Evolutionary conservation across 2,329 filamentous ascomycete genomes (phyloP).

Genomic region (Penicillium griseofulvum): DNA sequence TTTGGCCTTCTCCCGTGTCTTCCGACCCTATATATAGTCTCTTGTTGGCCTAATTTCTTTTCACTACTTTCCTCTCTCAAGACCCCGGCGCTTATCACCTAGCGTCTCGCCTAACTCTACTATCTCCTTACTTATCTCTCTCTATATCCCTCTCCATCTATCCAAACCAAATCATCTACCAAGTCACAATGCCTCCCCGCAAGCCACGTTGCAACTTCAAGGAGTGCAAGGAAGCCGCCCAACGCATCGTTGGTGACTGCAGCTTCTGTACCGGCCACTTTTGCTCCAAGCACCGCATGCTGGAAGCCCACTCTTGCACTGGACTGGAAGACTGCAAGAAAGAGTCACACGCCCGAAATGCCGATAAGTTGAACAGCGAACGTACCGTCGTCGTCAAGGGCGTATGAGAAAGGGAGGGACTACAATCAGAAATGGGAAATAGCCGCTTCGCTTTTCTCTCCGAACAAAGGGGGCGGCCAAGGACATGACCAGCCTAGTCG

Average conservation of each 20-base stretch:
- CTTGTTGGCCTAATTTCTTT: neutral
- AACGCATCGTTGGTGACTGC: conserved; percentile 94
- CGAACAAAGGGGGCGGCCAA: neutral
- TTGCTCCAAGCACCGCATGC: conserved; percentile 88
- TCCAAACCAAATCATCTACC: neutral
- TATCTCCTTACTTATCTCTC: neutral
- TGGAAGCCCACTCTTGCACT: conserved; percentile 91
- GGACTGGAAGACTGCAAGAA: conserved; percentile 97
- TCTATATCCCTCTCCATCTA: neutral
- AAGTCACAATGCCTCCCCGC: conserved; percentile 47
- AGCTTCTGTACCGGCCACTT: conserved; percentile 91
- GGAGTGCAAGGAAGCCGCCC: conserved; percentile 81
- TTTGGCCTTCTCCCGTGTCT: conserved; percentile 22
- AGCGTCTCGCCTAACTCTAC: neutral
- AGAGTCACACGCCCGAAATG: conserved; percentile 91
- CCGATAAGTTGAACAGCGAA: conserved; percentile 86
- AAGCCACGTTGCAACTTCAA: conserved; percentile 78
- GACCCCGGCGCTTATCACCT: conserved; percentile 18
- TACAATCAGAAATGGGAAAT: neutral
- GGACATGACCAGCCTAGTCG: neutral
- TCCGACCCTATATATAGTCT: conserved; percentile 25
- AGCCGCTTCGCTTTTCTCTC: neutral
- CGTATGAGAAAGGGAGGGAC: conserved; percentile 54
- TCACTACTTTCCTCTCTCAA: conserved; percentile 2
- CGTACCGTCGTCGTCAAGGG: conserved; percentile 92